Evolutionary conservation across 2,329 filamentous ascomycete genomes (phyloP), one percentile per base, ranked within the genome.

Genomic region (Pseudogymnoascus sp.): DNA sequence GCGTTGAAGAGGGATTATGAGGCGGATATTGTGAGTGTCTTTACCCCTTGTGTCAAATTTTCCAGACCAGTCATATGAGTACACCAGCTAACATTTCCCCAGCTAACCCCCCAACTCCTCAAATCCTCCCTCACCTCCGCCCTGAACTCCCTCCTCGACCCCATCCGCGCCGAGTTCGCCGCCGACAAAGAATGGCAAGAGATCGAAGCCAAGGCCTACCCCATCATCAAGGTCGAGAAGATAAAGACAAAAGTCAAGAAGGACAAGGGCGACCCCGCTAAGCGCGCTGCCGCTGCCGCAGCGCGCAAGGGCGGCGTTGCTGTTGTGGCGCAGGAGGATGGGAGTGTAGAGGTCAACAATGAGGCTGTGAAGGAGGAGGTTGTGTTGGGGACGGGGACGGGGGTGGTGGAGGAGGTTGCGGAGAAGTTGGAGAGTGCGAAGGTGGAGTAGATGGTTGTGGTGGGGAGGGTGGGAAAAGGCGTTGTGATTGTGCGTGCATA

Each of bases 81-180:
- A 4, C 25, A 18, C 40, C 3, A 14, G 38, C 63, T 66, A 65
- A 64, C 69, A 69, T 50, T 70, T 10, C 70, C 60, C 5, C 67
- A 87, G 82, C 83, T 96, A 66, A 91, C 89, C 1, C 95, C 95
- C 0, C 93, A 97, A 79, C 78, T 89, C 11, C 81, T 97, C 61
- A 97, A 99, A 79, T 83, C 88, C n/a, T 91, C 90, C 10, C 86
- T 96, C 5, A 84, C 89, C 4, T 82, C 85, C 61, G 90, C 86
- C 8, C 82, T 99, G 18, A 86, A 85, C 68, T 81, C 83, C 40
- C 82, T 97, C 11, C 81, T 96, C 64, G 85, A 82, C 1, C 91
- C 93, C 1, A 93, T 99, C 65, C 87, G 88, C 68, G 82, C 80
- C 2, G 88, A 87, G 5, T 97, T 85, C 78, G 78, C 89, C 66